Conservation (phyloP, 2,329 filamentous ascomycete genomes). For the Fusarium sp. region DNA sequence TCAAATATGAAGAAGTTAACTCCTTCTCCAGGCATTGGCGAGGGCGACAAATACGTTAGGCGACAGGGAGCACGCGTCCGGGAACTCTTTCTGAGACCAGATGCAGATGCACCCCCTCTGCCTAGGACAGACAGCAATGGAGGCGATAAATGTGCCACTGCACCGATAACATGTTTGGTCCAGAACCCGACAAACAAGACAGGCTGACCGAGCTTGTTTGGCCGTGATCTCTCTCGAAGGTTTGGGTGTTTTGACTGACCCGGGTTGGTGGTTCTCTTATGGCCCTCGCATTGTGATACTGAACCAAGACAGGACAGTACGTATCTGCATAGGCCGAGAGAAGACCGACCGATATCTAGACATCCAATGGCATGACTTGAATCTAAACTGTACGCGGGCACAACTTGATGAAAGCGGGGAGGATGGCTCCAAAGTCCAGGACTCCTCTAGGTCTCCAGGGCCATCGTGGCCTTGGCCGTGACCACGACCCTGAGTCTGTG, state of each 20-base stretch:
- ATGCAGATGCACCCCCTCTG: slow-evolving; percentile 10
- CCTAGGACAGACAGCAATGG: neutral
- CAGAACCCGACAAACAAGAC: slow-evolving; percentile 5
- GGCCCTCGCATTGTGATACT: neutral
- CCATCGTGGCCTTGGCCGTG: slow-evolving; percentile 32
- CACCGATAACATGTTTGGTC: neutral
- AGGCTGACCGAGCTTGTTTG: slow-evolving; percentile 22
- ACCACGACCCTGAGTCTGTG: slow-evolving; percentile 41
- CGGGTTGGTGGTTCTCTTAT: neutral
- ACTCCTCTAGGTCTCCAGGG: neutral
- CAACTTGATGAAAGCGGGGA: slow-evolving; percentile 24
- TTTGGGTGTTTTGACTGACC: slow-evolving; percentile 5
- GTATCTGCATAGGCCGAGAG: slow-evolving; percentile 6
- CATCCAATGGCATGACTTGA: neutral
- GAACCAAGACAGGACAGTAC: neutral
- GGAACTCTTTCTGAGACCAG: slow-evolving; percentile 6
- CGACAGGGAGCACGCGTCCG: slow-evolving; percentile 17
- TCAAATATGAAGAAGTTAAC: neutral
- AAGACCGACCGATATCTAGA: slow-evolving; percentile 7
- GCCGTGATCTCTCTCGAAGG: slow-evolving; percentile 11
- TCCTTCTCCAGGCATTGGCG: neutral
- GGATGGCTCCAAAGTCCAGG: neutral
- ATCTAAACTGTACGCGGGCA: slow-evolving; percentile 1
- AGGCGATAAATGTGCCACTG: neutral
- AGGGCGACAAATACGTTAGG: slow-evolving; percentile 1